Base-by-base conservation (phyloP, 2,329 filamentous ascomycete species). In the Sclerotiophoma versabilis region DNA sequence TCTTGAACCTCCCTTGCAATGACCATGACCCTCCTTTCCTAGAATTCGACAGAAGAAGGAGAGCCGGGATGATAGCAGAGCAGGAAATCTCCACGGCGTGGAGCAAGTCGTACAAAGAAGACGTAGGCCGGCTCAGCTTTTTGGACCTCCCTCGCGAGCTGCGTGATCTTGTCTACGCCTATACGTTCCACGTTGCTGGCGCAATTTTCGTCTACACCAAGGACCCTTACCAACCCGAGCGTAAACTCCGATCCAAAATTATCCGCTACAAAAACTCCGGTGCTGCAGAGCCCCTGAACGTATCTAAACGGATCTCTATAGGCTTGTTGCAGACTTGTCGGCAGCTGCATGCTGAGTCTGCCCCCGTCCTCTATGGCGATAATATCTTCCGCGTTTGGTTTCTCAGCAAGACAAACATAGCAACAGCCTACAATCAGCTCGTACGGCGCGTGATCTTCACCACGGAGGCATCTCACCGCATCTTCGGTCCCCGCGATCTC, bases 301-400 rank as follows among this genome's bases (percentile, higher is more conserved):
- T 73, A 3, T 41, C 38, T 22, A 57, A 49, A 14, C 33, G 39
- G 8, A 55, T 71, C 6, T 60, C 69, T 2, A 59, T 58, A 29
- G 50, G 62, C 12, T 46, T 74, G 5, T 23, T 81, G 10, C 63
- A 59, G 17, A 75, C 75, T 4, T 80, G 75, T 63, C 71, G 71
- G 23, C 79, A 78, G 49, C 65, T 79, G 27, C 67, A 79, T 52
- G 43, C 62, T 19, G 80, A 82, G 66, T 71, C 71, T 9, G 69
- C 69, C 4, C 74, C 75, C 2, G 72, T 83, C 5, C 71, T 84
- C 4, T 84, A 83, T 54, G 74, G 76, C 23, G 58, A 61, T 15
- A 83, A 83, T 60, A 74, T 72, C 20, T 83, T 83, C 70, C 58
- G 62, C 1, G 38, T 71, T 11, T 70, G 64, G 54, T 58, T 52